Evolutionary conservation across 2,329 filamentous ascomycete species (phyloP), one percentile per base, ranked within the genome.

Genomic region (Talaromyces sp.): DNA sequence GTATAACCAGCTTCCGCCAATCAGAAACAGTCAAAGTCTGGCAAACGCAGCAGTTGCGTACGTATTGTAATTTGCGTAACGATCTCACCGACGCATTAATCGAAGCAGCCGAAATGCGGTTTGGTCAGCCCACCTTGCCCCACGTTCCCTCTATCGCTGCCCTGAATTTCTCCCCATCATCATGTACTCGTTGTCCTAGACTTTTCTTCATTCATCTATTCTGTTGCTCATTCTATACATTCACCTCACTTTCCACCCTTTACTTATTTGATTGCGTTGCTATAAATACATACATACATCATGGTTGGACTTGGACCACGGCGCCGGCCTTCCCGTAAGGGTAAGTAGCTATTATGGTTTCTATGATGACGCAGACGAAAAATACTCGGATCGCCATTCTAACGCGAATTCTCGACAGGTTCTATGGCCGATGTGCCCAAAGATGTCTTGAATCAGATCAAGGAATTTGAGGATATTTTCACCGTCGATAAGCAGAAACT

Each of bases 341-440:
- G 90, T 90, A 86, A 78, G 87, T 85, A 72, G 65, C 66, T 41
- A 22, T 43, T 33, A 7, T 22, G 27, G 3, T 31, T 31, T 31
- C 27, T 31, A 31, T 58, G 31, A 27, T 54, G 37, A 61, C 33
- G 31, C n/a, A 61, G 31, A 31, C 56, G 25, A 39, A 22, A 47
- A 59, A 35, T 13, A 50, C 62, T 68, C 56, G 69, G 63, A 35
- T 50, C 60, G 50, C 63, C 15, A 19, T 59, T 59, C 22, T 41
- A 31, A 27, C 31, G 15, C 25, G 27, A 41, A 19, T 35, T 35
- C 15, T 27, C 33, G 19, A 31, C 67, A 96, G 93, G 92, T 76
- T 96, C 93, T 69, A 92, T 95, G 87, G 88, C 89, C 78, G 92
- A 97, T 82, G 86, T 97, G 79, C 93, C 94, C 69, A 90, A 92